Base-by-base conservation (phyloP, 805 yeast genomes). In the Ogataea philodendri region DNA sequence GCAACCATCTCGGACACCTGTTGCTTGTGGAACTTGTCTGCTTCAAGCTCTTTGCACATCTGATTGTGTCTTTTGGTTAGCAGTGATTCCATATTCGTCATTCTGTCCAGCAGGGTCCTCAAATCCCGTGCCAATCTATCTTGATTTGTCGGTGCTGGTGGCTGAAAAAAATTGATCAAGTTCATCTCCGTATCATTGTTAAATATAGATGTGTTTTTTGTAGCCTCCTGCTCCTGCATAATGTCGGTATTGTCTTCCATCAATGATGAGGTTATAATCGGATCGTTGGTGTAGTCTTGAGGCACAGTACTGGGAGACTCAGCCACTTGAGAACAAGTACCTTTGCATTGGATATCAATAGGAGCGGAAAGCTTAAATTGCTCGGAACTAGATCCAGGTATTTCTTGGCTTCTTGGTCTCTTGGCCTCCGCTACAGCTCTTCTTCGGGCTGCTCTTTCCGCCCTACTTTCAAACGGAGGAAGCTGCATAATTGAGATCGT, bases 21-120 rank as follows among this genome's bases (percentile, higher is more conserved):
- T 5, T 21, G 15, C 15, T 35, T 34, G 30, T 49, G 54, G 1
- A 23, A 22, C 9, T 33, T 10, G 5, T 37, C 39, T 2, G 13
- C 7, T 26, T 49, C 50, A 5, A 51, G 25, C 18, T 44, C 41
- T 13, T 24, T 26, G 7, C 21, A 32, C 28, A 51, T 19, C 18
- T 35, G 28, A 5, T 32, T 15, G 15, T 45, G 51, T 16, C 45
- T 44, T 9, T 28, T 30, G 3, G 22, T 22, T 9, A 47, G 30
- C 3, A 39, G 42, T 4, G 16, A 15, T 14, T 50, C 49, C 26
- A 42, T 45, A 9, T 44, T 36, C 15, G 33, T 41, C 47, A 47
- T 42, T 20, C 37, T 30, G n/a, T 29, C 35, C 11, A 46, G 27
- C 46, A 45, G 32, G 1, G 44, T 24, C 15, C 25, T 37, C 10